A percentile compares a stretch with the other conserved stretches of the same genome.
These are phyloP conservation scores for Tieghemostelium lacteum DNA, from an alignment of 78 protist species.

Conservation along the genomic window DNA sequence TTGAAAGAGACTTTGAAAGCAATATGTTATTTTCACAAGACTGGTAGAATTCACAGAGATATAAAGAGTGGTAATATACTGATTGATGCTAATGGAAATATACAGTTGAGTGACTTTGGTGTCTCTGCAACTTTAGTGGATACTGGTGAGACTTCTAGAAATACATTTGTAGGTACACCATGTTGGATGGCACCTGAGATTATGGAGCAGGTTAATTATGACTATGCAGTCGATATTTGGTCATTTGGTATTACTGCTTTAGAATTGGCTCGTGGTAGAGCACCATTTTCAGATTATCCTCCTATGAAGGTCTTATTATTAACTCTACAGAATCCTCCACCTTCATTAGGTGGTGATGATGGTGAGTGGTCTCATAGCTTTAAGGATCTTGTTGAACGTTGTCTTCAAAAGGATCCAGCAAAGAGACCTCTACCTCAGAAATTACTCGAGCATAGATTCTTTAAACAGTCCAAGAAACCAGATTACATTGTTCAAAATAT, in stretches of 20 bases:
- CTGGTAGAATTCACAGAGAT: slow-evolving; percentile 87
- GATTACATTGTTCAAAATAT: slow-evolving; percentile 65
- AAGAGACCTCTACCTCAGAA: slow-evolving; percentile 63
- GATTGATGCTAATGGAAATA: slow-evolving; percentile 65
- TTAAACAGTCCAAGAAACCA: slow-evolving; percentile 68
- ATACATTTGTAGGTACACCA: slow-evolving; percentile 91
- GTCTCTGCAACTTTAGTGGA: slow-evolving; percentile 75
- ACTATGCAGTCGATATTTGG: slow-evolving; percentile 93
- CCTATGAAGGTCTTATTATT: slow-evolving; percentile 91
- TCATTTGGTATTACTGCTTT: slow-evolving; percentile 91
- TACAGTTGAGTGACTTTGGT: slow-evolving; percentile 87
- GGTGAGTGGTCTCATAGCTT: slow-evolving; percentile 68
- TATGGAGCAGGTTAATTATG: slow-evolving; percentile 87
- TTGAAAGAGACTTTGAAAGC: slow-evolving; percentile 58
- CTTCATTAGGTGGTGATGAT: slow-evolving; percentile 62
- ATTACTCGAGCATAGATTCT: slow-evolving; percentile 69
- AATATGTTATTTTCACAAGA: slow-evolving; percentile 67
- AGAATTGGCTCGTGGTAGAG: slow-evolving; percentile 93
- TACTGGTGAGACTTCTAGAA: slow-evolving; percentile 70
- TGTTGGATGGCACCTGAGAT: slow-evolving; percentile 96
- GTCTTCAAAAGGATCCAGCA: slow-evolving; percentile 78
- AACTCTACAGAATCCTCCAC: slow-evolving; percentile 89
- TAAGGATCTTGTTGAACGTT: slow-evolving; percentile 71
- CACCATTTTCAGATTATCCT: slow-evolving; percentile 94
- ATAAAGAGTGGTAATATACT: slow-evolving; percentile 87